Conservation (phyloP, 768 basidiomycete genomes). For the Leccinellum rugosiceps region DNA sequence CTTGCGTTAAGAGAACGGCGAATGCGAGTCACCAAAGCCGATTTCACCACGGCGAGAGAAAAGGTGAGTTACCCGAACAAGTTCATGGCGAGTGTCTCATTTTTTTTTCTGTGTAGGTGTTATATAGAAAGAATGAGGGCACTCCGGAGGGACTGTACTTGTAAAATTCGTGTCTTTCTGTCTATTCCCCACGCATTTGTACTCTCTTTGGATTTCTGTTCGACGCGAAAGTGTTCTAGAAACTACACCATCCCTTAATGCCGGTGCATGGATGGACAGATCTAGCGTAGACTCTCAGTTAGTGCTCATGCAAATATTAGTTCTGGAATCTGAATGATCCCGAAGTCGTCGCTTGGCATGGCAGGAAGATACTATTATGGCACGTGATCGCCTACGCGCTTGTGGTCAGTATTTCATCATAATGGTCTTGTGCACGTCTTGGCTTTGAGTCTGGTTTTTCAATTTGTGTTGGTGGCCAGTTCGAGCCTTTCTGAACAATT, state of each 20-base stretch:
- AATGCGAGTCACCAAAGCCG: constrained; percentile 90
- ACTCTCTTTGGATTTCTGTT: neutral
- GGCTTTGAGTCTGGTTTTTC: neutral
- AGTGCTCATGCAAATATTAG: neutral
- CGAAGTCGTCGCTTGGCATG: too few species aligned
- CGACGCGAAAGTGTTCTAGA: neutral
- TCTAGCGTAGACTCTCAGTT: neutral
- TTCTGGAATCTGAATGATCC: too few species aligned
- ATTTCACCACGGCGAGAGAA: constrained; percentile 89
- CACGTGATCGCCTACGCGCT: neutral
- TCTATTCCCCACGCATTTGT: neutral
- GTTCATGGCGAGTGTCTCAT: constrained; percentile 10
- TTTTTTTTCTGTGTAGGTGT: constrained; percentile 43
- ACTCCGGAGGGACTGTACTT: constrained; percentile 87
- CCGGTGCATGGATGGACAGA: neutral
- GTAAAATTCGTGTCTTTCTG: constrained; percentile 35
- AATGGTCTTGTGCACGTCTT: too few species aligned
- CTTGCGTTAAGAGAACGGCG: constrained; percentile 91
- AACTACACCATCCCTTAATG: neutral
- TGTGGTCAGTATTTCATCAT: too few species aligned
- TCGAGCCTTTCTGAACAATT: neutral
- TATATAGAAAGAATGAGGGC: constrained; percentile 98
- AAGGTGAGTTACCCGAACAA: constrained; percentile 54
- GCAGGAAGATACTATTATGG: too few species aligned
- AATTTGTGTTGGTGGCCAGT: neutral